Evolutionary conservation across 495 filamentous ascomycete species (phyloP).

Genomic region (Aspergillus funiculosus): DNA sequence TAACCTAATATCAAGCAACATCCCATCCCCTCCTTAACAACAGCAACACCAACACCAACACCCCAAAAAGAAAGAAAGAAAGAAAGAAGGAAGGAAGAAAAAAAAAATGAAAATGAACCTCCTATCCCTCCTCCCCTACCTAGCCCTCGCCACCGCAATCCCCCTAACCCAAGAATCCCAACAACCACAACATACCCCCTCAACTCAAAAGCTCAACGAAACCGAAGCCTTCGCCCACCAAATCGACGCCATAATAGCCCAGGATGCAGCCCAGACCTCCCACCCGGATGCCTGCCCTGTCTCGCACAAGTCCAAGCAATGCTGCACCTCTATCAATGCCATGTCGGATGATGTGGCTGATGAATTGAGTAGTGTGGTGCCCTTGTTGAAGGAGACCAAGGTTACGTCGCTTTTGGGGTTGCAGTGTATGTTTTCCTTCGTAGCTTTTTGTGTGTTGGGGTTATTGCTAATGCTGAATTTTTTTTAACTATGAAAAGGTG

Average conservation of each 20-base stretch:
- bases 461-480: conserved; percentile 8
- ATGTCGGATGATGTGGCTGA: conserved; percentile 17
- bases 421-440: conserved; percentile 26
- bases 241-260: not conserved
- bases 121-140: conserved; percentile 3
- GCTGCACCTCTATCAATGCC: conserved; percentile 27
- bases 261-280: not conserved
- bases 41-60: no score
- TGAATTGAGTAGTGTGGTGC: conserved; percentile 22
- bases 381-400: conserved; percentile 19
- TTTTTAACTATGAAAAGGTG: conserved; percentile 14
- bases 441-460: not conserved
- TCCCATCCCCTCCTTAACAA: no score
- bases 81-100: conserved; percentile 2
- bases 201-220: conserved; percentile 4
- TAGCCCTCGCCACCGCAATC: conserved; percentile 15
- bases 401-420: conserved; percentile 25
- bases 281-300: conserved; percentile 1
- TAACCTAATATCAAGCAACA: no score
- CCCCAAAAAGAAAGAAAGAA: no score
- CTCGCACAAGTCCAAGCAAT: conserved; percentile 21
- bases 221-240: conserved; percentile 7
- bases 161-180: no score
- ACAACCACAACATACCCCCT: no score
- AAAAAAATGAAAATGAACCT: conserved; percentile 13